phyloP scores from a whole-genome alignment of 2,329 filamentous ascomycete genomes.

The Ophiostoma pallidulum region DNA sequence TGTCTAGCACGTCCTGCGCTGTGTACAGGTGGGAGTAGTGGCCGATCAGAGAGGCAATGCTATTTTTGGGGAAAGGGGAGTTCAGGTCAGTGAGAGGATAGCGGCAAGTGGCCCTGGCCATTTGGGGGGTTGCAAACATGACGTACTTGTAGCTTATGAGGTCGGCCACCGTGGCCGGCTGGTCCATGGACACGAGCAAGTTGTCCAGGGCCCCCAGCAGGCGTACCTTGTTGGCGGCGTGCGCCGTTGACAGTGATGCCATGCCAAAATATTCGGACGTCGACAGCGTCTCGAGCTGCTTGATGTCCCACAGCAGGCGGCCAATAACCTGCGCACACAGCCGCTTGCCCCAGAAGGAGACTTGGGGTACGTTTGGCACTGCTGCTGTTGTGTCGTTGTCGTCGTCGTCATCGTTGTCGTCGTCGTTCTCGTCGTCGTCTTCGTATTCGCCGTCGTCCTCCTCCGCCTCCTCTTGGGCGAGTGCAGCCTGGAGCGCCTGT shows the following conservation, averaged over 20 bases:
- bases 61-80: too few species aligned
- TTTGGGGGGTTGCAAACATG: too few species aligned
- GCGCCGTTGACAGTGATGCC: slow-evolving; percentile 18
- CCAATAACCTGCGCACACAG: slow-evolving; percentile 23
- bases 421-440: not conserved
- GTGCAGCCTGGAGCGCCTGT: slow-evolving; percentile 11
- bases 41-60: slow-evolving; percentile 20
- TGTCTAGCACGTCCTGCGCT: slow-evolving; percentile 21
- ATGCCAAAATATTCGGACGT: slow-evolving; percentile 21
- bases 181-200: slow-evolving; percentile 17
- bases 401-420: not conserved
- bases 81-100: too few species aligned
- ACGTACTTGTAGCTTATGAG: slow-evolving; percentile 24
- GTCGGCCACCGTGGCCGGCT: slow-evolving; percentile 19
- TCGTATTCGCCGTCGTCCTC: not conserved
- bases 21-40: slow-evolving; percentile 24
- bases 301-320: slow-evolving; percentile 24
- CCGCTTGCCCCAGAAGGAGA: slow-evolving; percentile 22
- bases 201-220: slow-evolving; percentile 18
- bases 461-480: slow-evolving; percentile 11
- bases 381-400: not conserved
- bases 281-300: slow-evolving; percentile 22
- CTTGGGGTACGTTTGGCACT: not conserved
- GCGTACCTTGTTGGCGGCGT: slow-evolving; percentile 19
- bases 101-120: too few species aligned